Evolutionary conservation across 2,329 filamentous ascomycete species (phyloP).

Genomic region (Alternaria gansuensis): DNA sequence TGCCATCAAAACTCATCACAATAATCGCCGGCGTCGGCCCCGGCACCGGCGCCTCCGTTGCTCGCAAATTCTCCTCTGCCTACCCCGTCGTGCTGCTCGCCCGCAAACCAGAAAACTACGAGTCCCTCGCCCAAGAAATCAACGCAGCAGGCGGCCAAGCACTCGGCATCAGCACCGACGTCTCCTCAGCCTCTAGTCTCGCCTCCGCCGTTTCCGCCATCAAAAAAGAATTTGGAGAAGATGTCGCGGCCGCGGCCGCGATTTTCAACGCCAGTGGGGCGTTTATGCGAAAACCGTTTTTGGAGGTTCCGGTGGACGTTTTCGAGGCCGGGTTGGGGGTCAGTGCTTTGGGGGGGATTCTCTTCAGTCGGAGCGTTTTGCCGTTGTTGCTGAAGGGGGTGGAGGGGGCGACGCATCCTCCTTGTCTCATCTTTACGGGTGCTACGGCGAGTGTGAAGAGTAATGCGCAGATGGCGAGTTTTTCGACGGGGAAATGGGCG

Average conservation of each 20-base stretch:
- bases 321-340: slow-evolving; percentile 63
- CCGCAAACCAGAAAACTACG: slow-evolving; percentile 71
- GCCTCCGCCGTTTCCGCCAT: slow-evolving; percentile 70
- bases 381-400: slow-evolving; percentile 74
- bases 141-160: slow-evolving; percentile 72
- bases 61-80: slow-evolving; percentile 66
- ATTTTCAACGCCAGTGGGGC: slow-evolving; percentile 74
- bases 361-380: slow-evolving; percentile 75
- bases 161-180: slow-evolving; percentile 73
- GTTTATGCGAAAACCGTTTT: slow-evolving; percentile 67
- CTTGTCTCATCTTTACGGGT: slow-evolving; percentile 84
- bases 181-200: slow-evolving; percentile 64
- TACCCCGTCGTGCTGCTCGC: slow-evolving; percentile 82
- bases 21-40: slow-evolving; percentile 77
- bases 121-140: slow-evolving; percentile 74
- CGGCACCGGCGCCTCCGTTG: slow-evolving; percentile 71
- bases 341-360: slow-evolving; percentile 69
- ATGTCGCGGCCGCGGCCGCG: slow-evolving; percentile 63
- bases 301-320: slow-evolving; percentile 67
- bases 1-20: slow-evolving; percentile 67
- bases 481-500: slow-evolving; percentile 83
- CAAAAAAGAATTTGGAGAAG: slow-evolving; percentile 64
- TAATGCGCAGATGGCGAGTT: slow-evolving; percentile 72
- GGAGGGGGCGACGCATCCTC: slow-evolving; percentile 66
- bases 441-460: slow-evolving; percentile 83